Evolutionary conservation across 2,329 filamentous ascomycete genomes (phyloP).

Genomic region (Colletotrichum sojae): DNA sequence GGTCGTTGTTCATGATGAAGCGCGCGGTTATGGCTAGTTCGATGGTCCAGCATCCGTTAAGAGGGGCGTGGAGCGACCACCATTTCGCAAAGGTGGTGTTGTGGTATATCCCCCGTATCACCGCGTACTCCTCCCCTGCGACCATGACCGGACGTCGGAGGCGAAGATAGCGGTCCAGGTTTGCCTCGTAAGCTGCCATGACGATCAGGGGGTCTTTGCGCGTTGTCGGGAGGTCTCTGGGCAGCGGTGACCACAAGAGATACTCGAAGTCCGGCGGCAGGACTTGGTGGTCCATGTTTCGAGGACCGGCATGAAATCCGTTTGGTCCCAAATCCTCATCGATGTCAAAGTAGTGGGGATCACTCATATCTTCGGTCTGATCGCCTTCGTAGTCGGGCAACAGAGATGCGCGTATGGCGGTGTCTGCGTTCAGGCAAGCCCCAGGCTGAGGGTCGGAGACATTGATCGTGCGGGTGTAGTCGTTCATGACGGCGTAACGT

Average conservation of each 20-base stretch:
- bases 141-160: background rate
- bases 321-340: background rate
- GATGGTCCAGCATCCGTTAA: background rate
- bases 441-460: background rate
- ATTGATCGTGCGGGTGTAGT: constrained; percentile 46
- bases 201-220: constrained; percentile 1
- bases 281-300: background rate
- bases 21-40: constrained; percentile 45
- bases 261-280: background rate
- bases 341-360: constrained; percentile 6
- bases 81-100: constrained; percentile 53
- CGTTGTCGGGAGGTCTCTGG: background rate
- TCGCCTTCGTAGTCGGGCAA: background rate
- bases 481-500: constrained; percentile 53
- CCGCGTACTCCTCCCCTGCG: background rate
- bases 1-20: constrained; percentile 51
- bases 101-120: constrained; percentile 53
- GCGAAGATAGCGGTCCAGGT: background rate
- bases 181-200: constrained; percentile 2
- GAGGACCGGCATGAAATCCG: too few species aligned
- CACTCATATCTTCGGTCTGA: background rate
- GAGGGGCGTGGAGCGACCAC: constrained; percentile 40
- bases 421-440: background rate
- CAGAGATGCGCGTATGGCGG: background rate
- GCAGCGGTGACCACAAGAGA: background rate